A percentile compares a stretch with the other conserved stretches of the same genome.
phyloP scores from a whole-genome alignment of 2,329 filamentous ascomycete genomes.

The Alternaria arbusti region DNA sequence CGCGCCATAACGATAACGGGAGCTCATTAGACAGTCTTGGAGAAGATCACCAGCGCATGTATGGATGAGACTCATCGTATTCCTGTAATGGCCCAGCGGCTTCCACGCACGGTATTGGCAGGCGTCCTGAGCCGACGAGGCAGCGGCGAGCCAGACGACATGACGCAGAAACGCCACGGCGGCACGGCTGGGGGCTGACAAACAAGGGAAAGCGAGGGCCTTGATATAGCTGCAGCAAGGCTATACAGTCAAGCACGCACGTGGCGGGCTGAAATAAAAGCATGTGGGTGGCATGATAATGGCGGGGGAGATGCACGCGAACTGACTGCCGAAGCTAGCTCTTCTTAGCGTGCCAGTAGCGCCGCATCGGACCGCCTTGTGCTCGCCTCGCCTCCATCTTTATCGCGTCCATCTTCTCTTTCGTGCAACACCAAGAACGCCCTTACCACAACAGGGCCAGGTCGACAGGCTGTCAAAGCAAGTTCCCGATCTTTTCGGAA shows the following conservation, averaged over 20 bases:
- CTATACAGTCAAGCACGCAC: not conserved
- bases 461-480: not conserved
- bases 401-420: not conserved
- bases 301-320: not conserved
- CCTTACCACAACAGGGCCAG: not conserved
- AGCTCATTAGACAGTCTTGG: rapidly evolving
- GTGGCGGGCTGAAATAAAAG: not conserved
- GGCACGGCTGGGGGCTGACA: not conserved
- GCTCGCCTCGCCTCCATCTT: not conserved
- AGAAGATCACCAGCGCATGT: not conserved
- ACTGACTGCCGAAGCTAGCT: not conserved
- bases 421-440: not conserved
- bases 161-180: not conserved
- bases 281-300: not conserved
- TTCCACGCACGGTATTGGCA: not conserved
- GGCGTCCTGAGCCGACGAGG: not conserved
- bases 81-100: not conserved
- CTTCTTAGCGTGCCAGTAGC: not conserved
- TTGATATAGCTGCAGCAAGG: not conserved
- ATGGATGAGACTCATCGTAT: not conserved
- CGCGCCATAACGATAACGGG: not conserved
- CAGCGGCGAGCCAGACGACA: not conserved
- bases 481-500: not conserved
- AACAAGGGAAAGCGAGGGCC: not conserved
- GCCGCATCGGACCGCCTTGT: not conserved